These are phyloP conservation scores for Aurantiochytrium sp. DNA, from an alignment of 108 stramenopile genomes.

Conservation along the genomic window DNA sequence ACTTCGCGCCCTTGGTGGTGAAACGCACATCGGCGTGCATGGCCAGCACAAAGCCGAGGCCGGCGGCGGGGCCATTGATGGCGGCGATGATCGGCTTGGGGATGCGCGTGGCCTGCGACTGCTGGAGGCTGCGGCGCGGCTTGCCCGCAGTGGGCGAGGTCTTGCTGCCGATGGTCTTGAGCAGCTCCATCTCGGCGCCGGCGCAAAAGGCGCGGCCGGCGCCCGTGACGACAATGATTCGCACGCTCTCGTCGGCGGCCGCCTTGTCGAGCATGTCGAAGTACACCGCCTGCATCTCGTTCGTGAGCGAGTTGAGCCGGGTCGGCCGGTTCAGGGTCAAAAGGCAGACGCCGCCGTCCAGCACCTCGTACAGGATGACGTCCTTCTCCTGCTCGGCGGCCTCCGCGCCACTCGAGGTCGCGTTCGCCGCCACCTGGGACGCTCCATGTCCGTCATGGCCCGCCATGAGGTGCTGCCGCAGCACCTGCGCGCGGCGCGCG, in stretches of 20 bases:
- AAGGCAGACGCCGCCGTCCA: neutral
- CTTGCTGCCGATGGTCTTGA: neutral
- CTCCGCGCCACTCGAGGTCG: neutral
- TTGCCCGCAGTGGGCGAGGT: neutral
- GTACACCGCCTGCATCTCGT: neutral
- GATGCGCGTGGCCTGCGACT: neutral
- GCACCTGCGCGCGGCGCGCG: too few relatives aligned
- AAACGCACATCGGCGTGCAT: neutral
- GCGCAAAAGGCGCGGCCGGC: neutral
- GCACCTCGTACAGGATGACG: neutral
- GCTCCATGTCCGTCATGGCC: neutral
- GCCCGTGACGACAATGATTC: neutral
- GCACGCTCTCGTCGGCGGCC: neutral
- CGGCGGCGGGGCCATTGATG: neutral
- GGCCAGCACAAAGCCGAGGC: neutral
- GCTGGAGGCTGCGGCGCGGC: neutral
- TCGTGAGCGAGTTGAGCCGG: neutral
- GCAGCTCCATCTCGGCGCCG: neutral
- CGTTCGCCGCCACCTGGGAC: neutral
- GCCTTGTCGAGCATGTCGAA: conserved; percentile 13
- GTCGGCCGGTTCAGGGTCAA: neutral
- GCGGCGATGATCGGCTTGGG: neutral
- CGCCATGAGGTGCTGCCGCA: too few relatives aligned
- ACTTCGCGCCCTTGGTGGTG: neutral
- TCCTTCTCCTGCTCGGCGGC: neutral